phyloP scores from a whole-genome alignment of 2,329 filamentous ascomycete species.

The Diplodia sapinea region DNA sequence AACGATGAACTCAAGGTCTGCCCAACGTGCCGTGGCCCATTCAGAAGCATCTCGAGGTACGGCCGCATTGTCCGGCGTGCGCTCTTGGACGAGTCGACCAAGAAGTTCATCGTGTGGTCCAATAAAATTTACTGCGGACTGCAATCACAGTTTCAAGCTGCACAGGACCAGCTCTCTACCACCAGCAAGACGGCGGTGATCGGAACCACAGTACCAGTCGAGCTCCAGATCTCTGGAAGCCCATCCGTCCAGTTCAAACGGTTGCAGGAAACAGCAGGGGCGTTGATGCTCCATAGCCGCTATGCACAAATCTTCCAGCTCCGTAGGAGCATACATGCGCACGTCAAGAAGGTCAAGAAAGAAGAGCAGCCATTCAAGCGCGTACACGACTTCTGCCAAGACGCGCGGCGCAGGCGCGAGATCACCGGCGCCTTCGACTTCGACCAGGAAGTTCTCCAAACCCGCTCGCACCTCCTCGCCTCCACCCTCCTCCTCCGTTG shows the following conservation, averaged over 20 bases:
- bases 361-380: slow-evolving; percentile 60
- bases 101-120: slow-evolving; percentile 66
- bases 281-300: slow-evolving; percentile 3
- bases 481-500: slow-evolving; percentile 55
- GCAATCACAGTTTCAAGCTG: slow-evolving; percentile 19
- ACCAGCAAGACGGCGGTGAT: slow-evolving; percentile 29
- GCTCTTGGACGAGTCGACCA: slow-evolving; percentile 66
- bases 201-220: not conserved
- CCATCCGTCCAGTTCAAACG: not conserved
- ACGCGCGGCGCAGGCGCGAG: slow-evolving; percentile 45
- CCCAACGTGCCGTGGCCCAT: slow-evolving; percentile 64
- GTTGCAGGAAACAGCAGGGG: not conserved
- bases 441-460: slow-evolving; percentile 39
- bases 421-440: slow-evolving; percentile 41
- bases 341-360: slow-evolving; percentile 43
- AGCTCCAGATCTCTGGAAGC: not conserved
- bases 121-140: slow-evolving; percentile 49
- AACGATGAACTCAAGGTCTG: slow-evolving; percentile 59
- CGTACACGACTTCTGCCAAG: slow-evolving; percentile 54
- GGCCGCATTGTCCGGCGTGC: slow-evolving; percentile 66
- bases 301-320: slow-evolving; percentile 33
- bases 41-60: slow-evolving; percentile 66
- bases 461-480: slow-evolving; percentile 49
- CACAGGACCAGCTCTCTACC: slow-evolving; percentile 31
- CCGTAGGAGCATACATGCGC: slow-evolving; percentile 36